Percentiles rank a stretch among this genome's conserved stretches.
phyloP scores from a whole-genome alignment of 2,329 filamentous ascomycete genomes.

The Coniochaeta sp. region DNA sequence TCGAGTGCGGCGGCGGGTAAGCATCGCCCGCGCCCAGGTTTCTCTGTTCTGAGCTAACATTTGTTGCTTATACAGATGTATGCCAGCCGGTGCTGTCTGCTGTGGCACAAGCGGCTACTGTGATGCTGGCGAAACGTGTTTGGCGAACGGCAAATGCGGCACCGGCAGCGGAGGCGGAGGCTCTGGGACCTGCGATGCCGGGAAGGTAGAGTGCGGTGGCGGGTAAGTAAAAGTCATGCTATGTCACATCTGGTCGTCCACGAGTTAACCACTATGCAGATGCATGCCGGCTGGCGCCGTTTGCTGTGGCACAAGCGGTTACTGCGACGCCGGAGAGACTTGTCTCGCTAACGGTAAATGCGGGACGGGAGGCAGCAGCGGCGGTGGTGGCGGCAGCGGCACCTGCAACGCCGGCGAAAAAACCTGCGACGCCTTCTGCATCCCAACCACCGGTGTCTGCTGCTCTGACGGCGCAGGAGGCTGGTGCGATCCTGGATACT shows the following conservation, averaged over 20 bases:
- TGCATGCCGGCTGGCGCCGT: constrained; percentile 23
- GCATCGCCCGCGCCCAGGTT: not conserved
- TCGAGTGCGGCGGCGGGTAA: constrained; percentile 15
- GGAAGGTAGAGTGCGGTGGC: not conserved
- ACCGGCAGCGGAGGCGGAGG: not conserved
- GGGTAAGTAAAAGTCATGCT: not conserved
- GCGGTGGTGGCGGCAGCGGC: constrained; percentile 11
- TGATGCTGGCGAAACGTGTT: not conserved
- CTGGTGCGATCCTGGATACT: constrained; percentile 8
- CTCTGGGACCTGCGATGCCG: constrained; percentile 8
- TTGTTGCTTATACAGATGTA: not conserved
- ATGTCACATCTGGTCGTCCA: not conserved
- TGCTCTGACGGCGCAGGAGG: constrained; percentile 5
- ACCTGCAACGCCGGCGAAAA: constrained; percentile 4
- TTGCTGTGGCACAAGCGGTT: constrained; percentile 20
- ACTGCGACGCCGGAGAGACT: constrained; percentile 21
- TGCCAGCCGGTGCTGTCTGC: not conserved
- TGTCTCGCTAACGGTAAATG: constrained; percentile 18
- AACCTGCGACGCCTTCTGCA: constrained; percentile 5
- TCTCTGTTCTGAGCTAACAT: not conserved
- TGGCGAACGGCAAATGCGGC: not conserved
- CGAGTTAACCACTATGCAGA: not conserved
- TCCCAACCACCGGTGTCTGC: constrained; percentile 5
- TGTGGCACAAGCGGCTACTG: not conserved
- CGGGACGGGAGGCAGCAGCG: constrained; percentile 8